These are phyloP conservation scores for Pterocarpus macrocarpus DNA, from an alignment of 306 rosid species.

Conservation along the genomic window DNA sequence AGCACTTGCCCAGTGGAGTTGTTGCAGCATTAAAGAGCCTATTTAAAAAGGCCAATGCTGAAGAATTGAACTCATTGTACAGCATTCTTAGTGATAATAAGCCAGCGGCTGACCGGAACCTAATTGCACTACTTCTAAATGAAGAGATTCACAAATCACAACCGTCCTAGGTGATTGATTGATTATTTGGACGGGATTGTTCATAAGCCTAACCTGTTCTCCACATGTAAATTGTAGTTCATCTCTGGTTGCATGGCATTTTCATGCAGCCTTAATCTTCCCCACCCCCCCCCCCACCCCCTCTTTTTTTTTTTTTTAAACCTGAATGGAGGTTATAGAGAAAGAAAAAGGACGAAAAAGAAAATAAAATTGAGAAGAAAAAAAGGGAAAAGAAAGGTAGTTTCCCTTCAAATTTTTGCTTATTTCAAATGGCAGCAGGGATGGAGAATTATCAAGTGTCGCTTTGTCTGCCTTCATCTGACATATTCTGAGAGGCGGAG, in stretches of 20 bases:
- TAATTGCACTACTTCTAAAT: slow-evolving; percentile 64
- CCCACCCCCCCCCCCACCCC: too few relatives aligned
- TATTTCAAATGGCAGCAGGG: slow-evolving; percentile 26
- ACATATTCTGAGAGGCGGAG: slow-evolving; percentile 27
- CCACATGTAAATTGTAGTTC: slow-evolving; percentile 69
- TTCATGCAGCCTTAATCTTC: slow-evolving; percentile 56
- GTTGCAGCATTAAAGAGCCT: slow-evolving; percentile 61
- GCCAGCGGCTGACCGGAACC: slow-evolving; percentile 57
- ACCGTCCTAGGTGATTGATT: slow-evolving; percentile 59
- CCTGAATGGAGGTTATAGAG: slow-evolving; percentile 50
- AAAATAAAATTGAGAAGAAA: slow-evolving; percentile 37
- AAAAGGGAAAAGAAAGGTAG: slow-evolving; percentile 4
- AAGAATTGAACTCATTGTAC: slow-evolving; percentile 78
- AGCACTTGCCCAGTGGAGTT: slow-evolving; percentile 46
- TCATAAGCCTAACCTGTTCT: slow-evolving; percentile 50
- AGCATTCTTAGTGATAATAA: slow-evolving; percentile 66
- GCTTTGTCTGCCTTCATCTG: slow-evolving; percentile 21
- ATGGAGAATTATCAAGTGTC: slow-evolving; percentile 28
- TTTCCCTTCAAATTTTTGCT: slow-evolving; percentile 46
- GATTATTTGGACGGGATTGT: slow-evolving; percentile 50
- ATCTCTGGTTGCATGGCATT: slow-evolving; percentile 56
- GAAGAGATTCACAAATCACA: slow-evolving; percentile 73
- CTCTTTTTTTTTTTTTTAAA: slow-evolving; percentile 49
- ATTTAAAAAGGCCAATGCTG: slow-evolving; percentile 73
- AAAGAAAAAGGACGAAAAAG: slow-evolving; percentile 36